Base-by-base conservation (phyloP, 2,329 filamentous ascomycete species). In the Xylaria sp. region DNA sequence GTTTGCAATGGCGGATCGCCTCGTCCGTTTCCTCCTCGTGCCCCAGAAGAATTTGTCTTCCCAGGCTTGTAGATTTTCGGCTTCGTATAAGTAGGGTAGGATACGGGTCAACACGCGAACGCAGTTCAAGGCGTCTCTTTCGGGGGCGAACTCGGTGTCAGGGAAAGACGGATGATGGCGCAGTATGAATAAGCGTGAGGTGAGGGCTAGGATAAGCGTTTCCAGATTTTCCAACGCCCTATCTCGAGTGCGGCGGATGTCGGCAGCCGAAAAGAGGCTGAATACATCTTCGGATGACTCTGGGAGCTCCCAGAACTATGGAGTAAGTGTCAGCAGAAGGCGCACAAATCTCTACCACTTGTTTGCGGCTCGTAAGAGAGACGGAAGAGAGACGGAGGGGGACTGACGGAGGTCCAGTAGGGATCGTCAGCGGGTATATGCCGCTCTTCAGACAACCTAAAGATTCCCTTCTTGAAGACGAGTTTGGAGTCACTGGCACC, bases 401-500 rank as follows among this genome's bases (percentile, higher is more conserved):
- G 51, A 85, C 92, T 78, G 83, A 97, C 94, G 80, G 93, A 93
- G 73, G 92, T 91, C 96, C 96, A 99, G 84, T 97, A 98, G 20
- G 90, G 86, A 83, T 98, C 94, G 82, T 96, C 92, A 66, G 94
- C 90, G 69, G 94, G 87, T 78, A 98, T 98, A 80, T 92, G 87
- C 74, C 91, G 90, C 80, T 97, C 92, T 81, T 97, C 94, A n/a
- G 94, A 96, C 69, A 99, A 89, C 79, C 92, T 90, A 85, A 98
- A 98, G 84, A 98, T 97, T 83, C 94, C 95, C 83, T 97, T 93
- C 84, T 98, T 98, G 88, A 99, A 98, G 79, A 95, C 94, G 79
- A 98, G 90, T 88, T 98, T 98, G 78, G 95, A 98, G 84, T 98
- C 95, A 83, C 95, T 98, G 80, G 95, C 95, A 82, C 96, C 96